Evolutionary conservation across 805 yeast species (phyloP).

Genomic region (Wickerhamiella slavikovae): DNA sequence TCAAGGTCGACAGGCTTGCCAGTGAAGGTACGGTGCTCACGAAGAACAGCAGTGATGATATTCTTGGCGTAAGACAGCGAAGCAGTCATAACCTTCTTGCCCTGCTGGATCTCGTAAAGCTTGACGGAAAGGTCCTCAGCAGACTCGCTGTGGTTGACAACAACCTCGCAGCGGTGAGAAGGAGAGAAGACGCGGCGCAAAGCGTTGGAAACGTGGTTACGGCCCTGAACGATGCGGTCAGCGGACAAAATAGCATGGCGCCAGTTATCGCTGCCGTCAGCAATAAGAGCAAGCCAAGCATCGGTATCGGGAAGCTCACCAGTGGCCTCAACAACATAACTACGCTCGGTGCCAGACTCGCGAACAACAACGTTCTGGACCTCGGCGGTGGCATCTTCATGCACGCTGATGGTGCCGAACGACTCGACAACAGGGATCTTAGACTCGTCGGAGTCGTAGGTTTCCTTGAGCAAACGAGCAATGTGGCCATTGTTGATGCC

Average conservation of each 20-base stretch:
- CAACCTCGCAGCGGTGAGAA: constrained; percentile 37
- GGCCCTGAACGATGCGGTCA: constrained; percentile 66
- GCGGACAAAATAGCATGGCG: constrained; percentile 74
- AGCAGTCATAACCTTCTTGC: constrained; percentile 28
- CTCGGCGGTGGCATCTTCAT: too few species aligned
- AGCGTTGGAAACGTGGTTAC: constrained; percentile 61
- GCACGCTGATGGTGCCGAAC: constrained; percentile 34
- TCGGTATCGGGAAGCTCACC: constrained; percentile 19
- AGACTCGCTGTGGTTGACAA: constrained; percentile 32
- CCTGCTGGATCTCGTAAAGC: constrained; percentile 33
- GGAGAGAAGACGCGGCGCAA: constrained; percentile 68
- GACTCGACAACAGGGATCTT: constrained; percentile 76
- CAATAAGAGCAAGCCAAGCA: constrained; percentile 62
- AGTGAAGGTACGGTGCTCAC: constrained; percentile 77
- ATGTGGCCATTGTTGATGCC: constrained; percentile 82
- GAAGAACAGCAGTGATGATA: constrained; percentile 47
- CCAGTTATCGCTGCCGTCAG: constrained; percentile 70
- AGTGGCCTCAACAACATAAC: constrained; percentile 20
- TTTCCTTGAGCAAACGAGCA: constrained; percentile 34
- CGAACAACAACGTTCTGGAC: constrained; percentile 13
- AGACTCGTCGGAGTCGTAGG: constrained; percentile 48
- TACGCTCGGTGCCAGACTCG: constrained; percentile 7
- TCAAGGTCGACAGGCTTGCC: constrained; percentile 53
- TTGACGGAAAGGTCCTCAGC: constrained; percentile 37
- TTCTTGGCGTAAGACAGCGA: constrained; percentile 32